Conservation (phyloP, 2,329 filamentous ascomycete species). For the Helotiales sp. region DNA sequence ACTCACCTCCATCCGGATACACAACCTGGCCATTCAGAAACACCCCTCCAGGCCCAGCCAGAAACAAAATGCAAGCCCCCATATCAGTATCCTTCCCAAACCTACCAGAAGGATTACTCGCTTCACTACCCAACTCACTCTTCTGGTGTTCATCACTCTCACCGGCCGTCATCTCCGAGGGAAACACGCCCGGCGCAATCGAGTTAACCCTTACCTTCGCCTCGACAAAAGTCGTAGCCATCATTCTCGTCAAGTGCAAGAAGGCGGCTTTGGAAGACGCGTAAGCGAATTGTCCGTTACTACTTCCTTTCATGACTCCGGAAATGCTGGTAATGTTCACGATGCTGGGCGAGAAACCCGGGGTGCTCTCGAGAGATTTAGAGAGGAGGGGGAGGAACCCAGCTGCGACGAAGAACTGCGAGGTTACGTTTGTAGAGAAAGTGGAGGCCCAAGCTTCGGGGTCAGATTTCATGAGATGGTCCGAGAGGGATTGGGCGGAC, state of each 20-base stretch:
- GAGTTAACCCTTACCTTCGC: conserved; percentile 61
- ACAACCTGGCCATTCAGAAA: conserved; percentile 60
- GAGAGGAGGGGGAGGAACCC: conserved; percentile 64
- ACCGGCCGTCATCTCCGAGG: conserved; percentile 54
- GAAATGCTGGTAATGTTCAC: conserved; percentile 31
- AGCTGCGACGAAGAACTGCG: conserved; percentile 66
- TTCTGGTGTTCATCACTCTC: conserved; percentile 55
- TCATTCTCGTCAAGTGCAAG: conserved; percentile 58
- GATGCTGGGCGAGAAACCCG: conserved; percentile 29
- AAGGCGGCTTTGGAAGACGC: conserved; percentile 52
- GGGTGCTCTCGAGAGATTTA: conserved; percentile 48
- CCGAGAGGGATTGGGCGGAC: conserved; percentile 51
- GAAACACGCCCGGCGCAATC: conserved; percentile 57
- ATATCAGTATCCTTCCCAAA: conserved; percentile 54
- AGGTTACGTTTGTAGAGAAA: conserved; percentile 75
- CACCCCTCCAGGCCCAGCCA: conserved; percentile 55
- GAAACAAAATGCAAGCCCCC: conserved; percentile 55
- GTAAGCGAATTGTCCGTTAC: conserved; percentile 31
- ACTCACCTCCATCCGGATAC: conserved; percentile 53
- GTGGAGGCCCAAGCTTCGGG: conserved; percentile 67
- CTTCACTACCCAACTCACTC: conserved; percentile 54
- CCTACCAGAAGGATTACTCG: conserved; percentile 52
- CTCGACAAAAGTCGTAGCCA: conserved; percentile 54
- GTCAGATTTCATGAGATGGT: conserved; percentile 55
- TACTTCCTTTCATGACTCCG: conserved; percentile 40